Percentiles rank a stretch among this genome's conserved stretches.
Conservation (phyloP, 495 filamentous ascomycete species). For the Astrocystis sublimbata region DNA sequence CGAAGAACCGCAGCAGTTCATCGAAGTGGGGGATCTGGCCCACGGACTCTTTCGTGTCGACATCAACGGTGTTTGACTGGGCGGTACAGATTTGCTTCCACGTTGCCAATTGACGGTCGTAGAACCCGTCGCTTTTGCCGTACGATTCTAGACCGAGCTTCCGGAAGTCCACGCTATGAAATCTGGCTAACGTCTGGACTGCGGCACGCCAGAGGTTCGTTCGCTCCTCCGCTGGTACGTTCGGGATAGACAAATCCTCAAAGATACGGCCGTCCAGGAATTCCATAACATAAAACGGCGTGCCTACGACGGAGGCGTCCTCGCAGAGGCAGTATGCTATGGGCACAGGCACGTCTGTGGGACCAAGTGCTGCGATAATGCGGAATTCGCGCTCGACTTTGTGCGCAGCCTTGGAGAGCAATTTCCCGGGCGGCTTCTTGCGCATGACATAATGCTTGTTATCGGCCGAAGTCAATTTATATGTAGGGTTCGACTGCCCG, state of each 20-base stretch:
- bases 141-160: conserved; percentile 67
- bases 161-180: conserved; percentile 73
- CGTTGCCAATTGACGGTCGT: conserved; percentile 81
- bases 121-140: conserved; percentile 77
- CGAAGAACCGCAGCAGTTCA: conserved; percentile 78
- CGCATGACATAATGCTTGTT: conserved; percentile 77
- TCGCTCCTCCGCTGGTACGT: conserved; percentile 66
- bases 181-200: conserved; percentile 76
- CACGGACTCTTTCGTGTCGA: conserved; percentile 72
- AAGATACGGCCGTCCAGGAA: conserved; percentile 92
- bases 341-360: conserved; percentile 83
- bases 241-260: conserved; percentile 81
- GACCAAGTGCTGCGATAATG: conserved; percentile 78
- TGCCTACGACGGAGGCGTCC: conserved; percentile 76
- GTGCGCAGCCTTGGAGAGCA: conserved; percentile 91
- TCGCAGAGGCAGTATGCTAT: conserved; percentile 83
- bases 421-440: conserved; percentile 92
- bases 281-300: conserved; percentile 95
- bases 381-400: conserved; percentile 93
- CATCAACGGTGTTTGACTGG: conserved; percentile 73
- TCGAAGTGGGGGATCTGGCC: conserved; percentile 81
- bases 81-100: conserved; percentile 73
- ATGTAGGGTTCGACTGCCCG: conserved; percentile 96
- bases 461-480: conserved; percentile 73
- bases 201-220: conserved; percentile 84